A percentile compares a stretch with the other conserved stretches of the same genome.
phyloP scores from a whole-genome alignment of 31 red algal genomes.

The Bonnemaisonia californica region DNA sequence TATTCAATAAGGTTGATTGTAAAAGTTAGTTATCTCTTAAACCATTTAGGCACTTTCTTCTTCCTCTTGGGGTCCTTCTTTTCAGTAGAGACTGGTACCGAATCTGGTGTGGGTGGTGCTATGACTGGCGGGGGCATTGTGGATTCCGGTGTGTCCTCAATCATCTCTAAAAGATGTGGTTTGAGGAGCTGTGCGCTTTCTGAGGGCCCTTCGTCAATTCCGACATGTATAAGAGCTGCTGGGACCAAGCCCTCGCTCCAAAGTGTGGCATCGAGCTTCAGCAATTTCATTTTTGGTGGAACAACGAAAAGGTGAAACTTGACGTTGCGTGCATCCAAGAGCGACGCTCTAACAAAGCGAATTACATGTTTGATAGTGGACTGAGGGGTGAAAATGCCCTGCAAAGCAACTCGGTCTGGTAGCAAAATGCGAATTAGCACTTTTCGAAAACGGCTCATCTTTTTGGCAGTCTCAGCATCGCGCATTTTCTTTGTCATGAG shows the following conservation, averaged over 20 bases:
- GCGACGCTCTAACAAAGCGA: slow-evolving; percentile 51
- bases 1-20: not conserved
- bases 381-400: slow-evolving; percentile 61
- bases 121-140: not conserved
- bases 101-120: not conserved
- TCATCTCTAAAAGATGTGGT: slow-evolving; percentile 27
- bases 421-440: slow-evolving; percentile 71
- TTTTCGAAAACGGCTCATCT: slow-evolving; percentile 61
- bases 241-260: slow-evolving; percentile 76
- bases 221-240: slow-evolving; percentile 62
- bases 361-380: slow-evolving; percentile 65
- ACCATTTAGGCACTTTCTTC: slow-evolving; percentile 78
- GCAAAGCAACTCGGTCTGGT: slow-evolving; percentile 66
- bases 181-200: slow-evolving; percentile 36
- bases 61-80: slow-evolving; percentile 1
- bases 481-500: slow-evolving; percentile 68
- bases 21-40: slow-evolving; percentile 29
- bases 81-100: slow-evolving; percentile 1
- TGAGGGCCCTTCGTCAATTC: slow-evolving; percentile 37
- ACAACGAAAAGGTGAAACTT: slow-evolving; percentile 79
- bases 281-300: slow-evolving; percentile 60
- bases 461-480: slow-evolving; percentile 39
- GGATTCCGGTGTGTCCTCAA: slow-evolving; percentile 62
- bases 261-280: slow-evolving; percentile 41
- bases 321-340: slow-evolving; percentile 44